Evolutionary conservation across 345 rosid genomes (phyloP).

Genomic region (thale cress (Arabidopsis thaliana)): TAIR10.1 NC_003076.8:158501-159000

Average conservation of each 20-base stretch:
- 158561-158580: constrained; percentile 17
- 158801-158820: constrained; percentile 9
- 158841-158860: constrained; percentile 18
- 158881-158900: background rate
- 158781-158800: constrained; percentile 39
- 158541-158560: background rate
- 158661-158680: background rate
- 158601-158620: background rate
- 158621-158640: background rate
- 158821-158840: constrained; percentile 35
- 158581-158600: constrained; percentile 6
- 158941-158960: constrained; percentile 7
- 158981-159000: background rate
- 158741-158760: constrained; percentile 5
- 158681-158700: background rate
- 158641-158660: background rate
- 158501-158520: too few species aligned
- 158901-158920: constrained; percentile 11
- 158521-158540: constrained; percentile 17
- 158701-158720: background rate
- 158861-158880: constrained; percentile 15
- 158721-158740: background rate
- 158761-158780: background rate
- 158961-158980: background rate
- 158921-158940: constrained; percentile 6